Conservation (phyloP, 768 basidiomycete species). For the Lepiota brunneoincarnata region DNA sequence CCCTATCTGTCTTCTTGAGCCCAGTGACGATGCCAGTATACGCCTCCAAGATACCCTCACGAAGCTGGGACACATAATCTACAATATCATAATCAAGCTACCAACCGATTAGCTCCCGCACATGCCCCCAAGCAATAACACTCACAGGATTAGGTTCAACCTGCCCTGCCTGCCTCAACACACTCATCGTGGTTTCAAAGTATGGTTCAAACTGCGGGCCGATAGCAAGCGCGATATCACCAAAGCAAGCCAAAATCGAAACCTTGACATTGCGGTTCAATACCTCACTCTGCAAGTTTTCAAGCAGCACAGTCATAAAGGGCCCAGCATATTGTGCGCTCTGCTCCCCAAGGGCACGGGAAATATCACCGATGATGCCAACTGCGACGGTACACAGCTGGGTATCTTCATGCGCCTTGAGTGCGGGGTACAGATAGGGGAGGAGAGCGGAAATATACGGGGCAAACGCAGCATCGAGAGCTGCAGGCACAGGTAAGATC, state of each 20-base stretch:
- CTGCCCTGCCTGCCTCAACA: constrained; percentile 86
- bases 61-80: constrained; percentile 86
- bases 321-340: constrained; percentile 78
- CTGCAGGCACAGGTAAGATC: constrained; percentile 28
- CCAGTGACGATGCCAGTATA: constrained; percentile 94
- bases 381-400: constrained; percentile 95
- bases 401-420: constrained; percentile 91
- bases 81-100: constrained; percentile 86
- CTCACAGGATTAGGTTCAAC: constrained; percentile 85
- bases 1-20: constrained; percentile 79
- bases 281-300: constrained; percentile 87
- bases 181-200: constrained; percentile 85
- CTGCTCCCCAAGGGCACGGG: constrained; percentile 88
- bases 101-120: constrained; percentile 7
- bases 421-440: constrained; percentile 82
- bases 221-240: constrained; percentile 93
- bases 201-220: constrained; percentile 86
- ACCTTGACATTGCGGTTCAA: constrained; percentile 96
- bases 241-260: constrained; percentile 92
- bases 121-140: constrained; percentile 13
- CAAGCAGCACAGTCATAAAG: constrained; percentile 91
- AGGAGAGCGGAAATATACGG: constrained; percentile 86
- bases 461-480: constrained; percentile 74
- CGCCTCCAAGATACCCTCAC: constrained; percentile 95
- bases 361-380: constrained; percentile 93